Evolutionary conservation across 306 rosid genomes (phyloP).

Genomic region (Prosopis cineraria): DNA sequence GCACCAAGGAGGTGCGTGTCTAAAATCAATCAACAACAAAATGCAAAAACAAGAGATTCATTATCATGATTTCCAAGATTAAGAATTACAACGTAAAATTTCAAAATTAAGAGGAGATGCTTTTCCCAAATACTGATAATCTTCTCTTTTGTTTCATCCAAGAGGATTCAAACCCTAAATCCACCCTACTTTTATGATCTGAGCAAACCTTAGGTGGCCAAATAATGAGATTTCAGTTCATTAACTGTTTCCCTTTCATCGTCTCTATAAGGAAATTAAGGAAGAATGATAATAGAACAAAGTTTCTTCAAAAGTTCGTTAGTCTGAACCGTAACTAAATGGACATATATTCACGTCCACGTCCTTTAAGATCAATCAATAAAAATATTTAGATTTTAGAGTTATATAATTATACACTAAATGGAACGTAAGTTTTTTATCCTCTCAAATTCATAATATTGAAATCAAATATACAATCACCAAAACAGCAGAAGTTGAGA

Average conservation of each 20-base stretch:
- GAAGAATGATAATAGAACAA: background rate
- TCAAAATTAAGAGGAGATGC: slow-evolving; percentile 9
- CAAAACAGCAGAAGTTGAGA: background rate
- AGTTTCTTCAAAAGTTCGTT: background rate
- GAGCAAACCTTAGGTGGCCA: background rate
- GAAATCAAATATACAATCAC: slow-evolving; percentile 21
- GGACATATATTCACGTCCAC: background rate
- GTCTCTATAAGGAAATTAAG: background rate
- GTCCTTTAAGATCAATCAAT: slow-evolving; percentile 6
- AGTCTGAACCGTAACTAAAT: background rate
- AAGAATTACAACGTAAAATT: background rate
- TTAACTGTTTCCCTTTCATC: background rate
- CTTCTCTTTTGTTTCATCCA: too few species aligned
- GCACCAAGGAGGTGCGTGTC: slow-evolving; percentile 32
- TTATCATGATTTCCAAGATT: background rate
- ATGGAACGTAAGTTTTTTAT: background rate
- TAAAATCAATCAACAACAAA: slow-evolving; percentile 28
- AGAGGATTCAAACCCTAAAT: background rate
- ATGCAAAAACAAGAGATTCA: slow-evolving; percentile 9
- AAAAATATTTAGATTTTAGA: background rate
- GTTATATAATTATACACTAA: background rate
- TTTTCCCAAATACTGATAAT: too few species aligned
- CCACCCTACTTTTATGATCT: background rate
- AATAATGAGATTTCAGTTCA: background rate
- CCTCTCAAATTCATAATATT: background rate